phyloP scores from a whole-genome alignment of 108 stramenopile genomes.

The Fistulifera solaris region DNA sequence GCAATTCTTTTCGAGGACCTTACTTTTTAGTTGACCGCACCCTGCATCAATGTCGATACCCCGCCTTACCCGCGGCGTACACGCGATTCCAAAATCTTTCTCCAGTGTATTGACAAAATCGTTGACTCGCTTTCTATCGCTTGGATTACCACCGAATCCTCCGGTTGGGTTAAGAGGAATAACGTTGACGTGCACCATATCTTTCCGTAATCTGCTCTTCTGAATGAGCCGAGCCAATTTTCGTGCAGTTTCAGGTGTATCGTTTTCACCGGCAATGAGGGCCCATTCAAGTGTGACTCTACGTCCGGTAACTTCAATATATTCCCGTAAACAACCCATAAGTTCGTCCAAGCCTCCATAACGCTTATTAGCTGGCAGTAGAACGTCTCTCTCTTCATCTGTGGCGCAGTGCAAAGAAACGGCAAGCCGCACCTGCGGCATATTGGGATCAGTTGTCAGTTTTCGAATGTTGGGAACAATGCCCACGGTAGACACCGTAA shows the following conservation, averaged over 20 bases:
- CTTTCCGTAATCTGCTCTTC: constrained; percentile 36
- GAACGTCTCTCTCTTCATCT: constrained; percentile 76
- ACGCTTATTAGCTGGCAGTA: constrained; percentile 87
- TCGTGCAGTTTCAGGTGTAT: constrained; percentile 65
- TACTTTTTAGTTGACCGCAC: constrained; percentile 89
- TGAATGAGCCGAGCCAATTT: constrained; percentile 52
- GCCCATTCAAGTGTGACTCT: constrained; percentile 97
- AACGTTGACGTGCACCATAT: constrained; percentile 90
- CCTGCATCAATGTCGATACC: constrained; percentile 98
- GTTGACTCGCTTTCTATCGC: constrained; percentile 42
- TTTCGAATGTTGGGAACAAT: constrained; percentile 74
- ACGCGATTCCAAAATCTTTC: constrained; percentile 53
- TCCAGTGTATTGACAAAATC: constrained; percentile 60
- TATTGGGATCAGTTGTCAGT: constrained; percentile 34
- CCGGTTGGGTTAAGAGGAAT: constrained; percentile 95
- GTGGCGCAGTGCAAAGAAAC: constrained; percentile 85
- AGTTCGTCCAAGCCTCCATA: constrained; percentile 84
- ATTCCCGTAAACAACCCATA: constrained; percentile 72
- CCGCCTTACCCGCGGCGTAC: constrained; percentile 87
- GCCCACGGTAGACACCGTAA: constrained; percentile 91
- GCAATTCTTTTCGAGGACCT: constrained; percentile 10
- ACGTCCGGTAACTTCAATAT: constrained; percentile 58
- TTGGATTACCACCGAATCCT: constrained; percentile 63
- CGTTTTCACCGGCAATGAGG: constrained; percentile 87
- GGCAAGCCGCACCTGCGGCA: constrained; percentile 76